Evolutionary conservation across 768 basidiomycete genomes (phyloP).

Genomic region (Mycena capillaripes): DNA sequence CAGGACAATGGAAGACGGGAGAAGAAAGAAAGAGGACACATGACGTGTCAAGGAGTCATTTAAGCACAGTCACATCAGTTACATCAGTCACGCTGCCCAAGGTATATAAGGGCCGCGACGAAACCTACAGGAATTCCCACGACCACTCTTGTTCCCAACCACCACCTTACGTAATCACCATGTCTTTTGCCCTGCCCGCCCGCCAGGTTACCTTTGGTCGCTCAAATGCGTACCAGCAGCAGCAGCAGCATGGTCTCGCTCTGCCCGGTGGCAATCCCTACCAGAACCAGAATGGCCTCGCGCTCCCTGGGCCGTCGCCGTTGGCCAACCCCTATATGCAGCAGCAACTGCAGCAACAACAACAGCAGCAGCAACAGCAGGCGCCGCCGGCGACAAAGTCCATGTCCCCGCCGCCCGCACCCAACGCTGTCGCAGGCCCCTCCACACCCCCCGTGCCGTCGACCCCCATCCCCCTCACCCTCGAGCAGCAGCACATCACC

Average conservation of each 20-base stretch:
- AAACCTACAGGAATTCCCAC: slow-evolving; percentile 38
- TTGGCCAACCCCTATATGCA: slow-evolving; percentile 69
- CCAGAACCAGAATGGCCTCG: slow-evolving; percentile 54
- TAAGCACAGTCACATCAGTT: neutral
- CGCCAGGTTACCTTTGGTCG: slow-evolving; percentile 86
- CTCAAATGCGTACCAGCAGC: slow-evolving; percentile 56
- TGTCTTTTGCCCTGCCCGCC: slow-evolving; percentile 80
- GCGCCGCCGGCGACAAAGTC: slow-evolving; percentile 40
- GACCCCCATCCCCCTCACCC: slow-evolving; percentile 81
- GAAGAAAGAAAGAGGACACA: neutral
- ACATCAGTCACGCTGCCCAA: neutral
- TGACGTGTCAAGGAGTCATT: neutral
- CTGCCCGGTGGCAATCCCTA: slow-evolving; percentile 70
- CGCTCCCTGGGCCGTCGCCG: slow-evolving; percentile 68
- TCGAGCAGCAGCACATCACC: slow-evolving; percentile 95
- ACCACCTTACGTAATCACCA: slow-evolving; percentile 47
- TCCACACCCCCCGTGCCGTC: slow-evolving; percentile 73
- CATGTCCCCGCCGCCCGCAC: slow-evolving; percentile 43
- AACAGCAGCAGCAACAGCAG: slow-evolving; percentile 43
- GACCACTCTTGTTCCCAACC: slow-evolving; percentile 49
- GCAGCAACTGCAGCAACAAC: slow-evolving; percentile 43
- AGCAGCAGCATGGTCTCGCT: slow-evolving; percentile 64
- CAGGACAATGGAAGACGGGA: neutral
- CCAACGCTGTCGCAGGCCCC: slow-evolving; percentile 67
- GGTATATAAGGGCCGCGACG: slow-evolving; percentile 58